Base-by-base conservation (phyloP, 257 asterid species). In the Schizonepeta tenuifolia region DNA sequence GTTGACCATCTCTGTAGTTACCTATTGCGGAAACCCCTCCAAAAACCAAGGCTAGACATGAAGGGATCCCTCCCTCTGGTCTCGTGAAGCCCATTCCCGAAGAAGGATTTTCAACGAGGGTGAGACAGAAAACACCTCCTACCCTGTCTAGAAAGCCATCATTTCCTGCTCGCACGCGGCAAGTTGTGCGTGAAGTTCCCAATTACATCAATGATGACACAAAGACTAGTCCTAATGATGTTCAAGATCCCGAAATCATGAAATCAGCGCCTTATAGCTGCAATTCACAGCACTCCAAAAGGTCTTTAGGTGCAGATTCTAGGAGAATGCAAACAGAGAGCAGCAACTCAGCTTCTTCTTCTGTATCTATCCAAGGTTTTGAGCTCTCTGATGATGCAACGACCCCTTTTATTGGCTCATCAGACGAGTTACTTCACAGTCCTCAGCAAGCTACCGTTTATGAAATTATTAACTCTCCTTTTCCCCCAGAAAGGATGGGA, bases 261-360 rank as follows among this genome's bases (percentile, higher is more conserved):
- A 72, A 40, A 77, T 55, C 82, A n/a, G 81, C 64, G 68, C 80
- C 85, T 21, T 46, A 53, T 73, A 65, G 78, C 67, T 74, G 59
- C 77, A 65, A 3, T 53, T 61, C 79, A 12, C 77, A 61, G 74
- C 82, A 83, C 47, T 44, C 82, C 18, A 79, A 67, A 47, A 86
- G 81, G 83, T 70, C 83, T 72, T 69, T 38, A 28, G 81, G 50
- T 14, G 80, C 74, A n/a, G 72, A 77, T 28, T 80, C 87, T 5
- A 85, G 83, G 77, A 88, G 88, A 77, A 67, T 69, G 71, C 87
- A 84, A 35, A 75, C 89, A 33, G 90, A 88, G 18, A 86, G 93
- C 84, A 82, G 90, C 85, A 84, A 91, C 75, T 91, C 96, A 12
- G 95, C 90, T 22, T 86, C 93, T 56, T 86, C 96, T 71, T 85